A percentile compares a stretch with the other conserved stretches of the same genome.
Evolutionary conservation across 768 basidiomycete genomes (phyloP).

Genomic region (Sutorius australiensis): DNA sequence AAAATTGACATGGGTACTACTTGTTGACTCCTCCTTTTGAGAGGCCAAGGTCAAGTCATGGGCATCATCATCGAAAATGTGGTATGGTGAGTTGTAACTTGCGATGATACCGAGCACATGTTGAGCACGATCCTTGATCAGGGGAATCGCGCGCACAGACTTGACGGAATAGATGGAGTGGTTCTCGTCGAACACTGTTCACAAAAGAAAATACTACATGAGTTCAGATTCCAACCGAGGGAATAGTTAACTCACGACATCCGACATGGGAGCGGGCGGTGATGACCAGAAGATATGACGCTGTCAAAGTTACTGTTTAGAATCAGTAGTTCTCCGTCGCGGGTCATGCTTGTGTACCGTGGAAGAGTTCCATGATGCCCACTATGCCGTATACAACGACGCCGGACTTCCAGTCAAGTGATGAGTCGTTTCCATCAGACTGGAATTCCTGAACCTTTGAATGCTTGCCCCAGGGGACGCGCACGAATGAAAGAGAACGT

Average conservation of each 20-base stretch:
- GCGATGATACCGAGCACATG: slow-evolving; percentile 49
- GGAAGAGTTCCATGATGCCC: slow-evolving; percentile 68
- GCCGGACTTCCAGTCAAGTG: slow-evolving; percentile 50
- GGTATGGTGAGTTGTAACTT: slow-evolving; percentile 48
- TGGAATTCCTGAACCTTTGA: slow-evolving; percentile 51
- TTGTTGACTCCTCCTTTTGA: slow-evolving; percentile 5
- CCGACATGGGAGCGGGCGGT: slow-evolving; percentile 62
- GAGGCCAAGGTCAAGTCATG: slow-evolving; percentile 18
- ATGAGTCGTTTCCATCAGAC: slow-evolving; percentile 30
- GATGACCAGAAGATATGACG: slow-evolving; percentile 73
- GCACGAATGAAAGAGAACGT: slow-evolving; percentile 37
- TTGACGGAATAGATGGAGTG: slow-evolving; percentile 67
- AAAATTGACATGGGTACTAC: slow-evolving; percentile 50
- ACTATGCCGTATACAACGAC: slow-evolving; percentile 73
- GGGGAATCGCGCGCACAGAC: slow-evolving; percentile 66
- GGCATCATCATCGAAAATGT: slow-evolving; percentile 32
- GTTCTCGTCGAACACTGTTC: slow-evolving; percentile 58
- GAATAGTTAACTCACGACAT: slow-evolving; percentile 45
- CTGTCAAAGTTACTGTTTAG: slow-evolving; percentile 37
- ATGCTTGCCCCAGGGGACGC: slow-evolving; percentile 59
- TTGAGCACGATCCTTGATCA: slow-evolving; percentile 61
- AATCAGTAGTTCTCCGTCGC: neutral
- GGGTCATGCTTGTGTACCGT: slow-evolving; percentile 42
- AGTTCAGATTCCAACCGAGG: slow-evolving; percentile 4
- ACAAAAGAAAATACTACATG: neutral